A percentile compares a stretch with the other conserved stretches of the same genome.
phyloP scores from a whole-genome alignment of 805 yeast species.

The Wickerhamomyces sydowiorum region DNA sequence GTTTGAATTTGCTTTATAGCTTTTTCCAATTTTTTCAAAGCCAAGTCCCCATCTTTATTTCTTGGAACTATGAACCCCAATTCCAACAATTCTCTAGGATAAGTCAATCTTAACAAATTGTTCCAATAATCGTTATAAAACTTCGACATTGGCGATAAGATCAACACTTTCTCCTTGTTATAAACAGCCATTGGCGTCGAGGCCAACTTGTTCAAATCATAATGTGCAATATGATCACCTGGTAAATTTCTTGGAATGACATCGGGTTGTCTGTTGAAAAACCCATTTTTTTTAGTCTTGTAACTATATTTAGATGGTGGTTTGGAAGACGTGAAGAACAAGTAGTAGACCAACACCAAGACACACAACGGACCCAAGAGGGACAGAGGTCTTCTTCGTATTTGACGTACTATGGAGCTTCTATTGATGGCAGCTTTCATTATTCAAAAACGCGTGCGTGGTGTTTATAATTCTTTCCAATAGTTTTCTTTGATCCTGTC shows the following conservation, averaged over 20 bases:
- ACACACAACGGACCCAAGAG: slow-evolving; percentile 41
- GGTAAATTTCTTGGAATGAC: slow-evolving; percentile 58
- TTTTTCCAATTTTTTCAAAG: slow-evolving; percentile 62
- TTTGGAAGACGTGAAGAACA: slow-evolving; percentile 32
- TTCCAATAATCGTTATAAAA: slow-evolving; percentile 87
- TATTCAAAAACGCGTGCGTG: background rate
- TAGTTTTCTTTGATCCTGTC: too few species aligned
- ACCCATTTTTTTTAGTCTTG: slow-evolving; percentile 20
- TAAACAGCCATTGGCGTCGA: slow-evolving; percentile 66
- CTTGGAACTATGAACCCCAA: slow-evolving; percentile 91
- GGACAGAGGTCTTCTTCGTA: slow-evolving; percentile 56
- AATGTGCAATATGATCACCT: slow-evolving; percentile 72
- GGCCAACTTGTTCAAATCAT: slow-evolving; percentile 74
- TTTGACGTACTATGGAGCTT: slow-evolving; percentile 37
- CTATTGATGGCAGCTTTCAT: slow-evolving; percentile 22
- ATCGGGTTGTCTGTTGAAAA: slow-evolving; percentile 41
- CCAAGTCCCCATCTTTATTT: slow-evolving; percentile 72
- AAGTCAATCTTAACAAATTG: slow-evolving; percentile 65
- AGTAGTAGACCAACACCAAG: slow-evolving; percentile 34
- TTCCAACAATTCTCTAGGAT: slow-evolving; percentile 81
- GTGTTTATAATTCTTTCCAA: too few species aligned
- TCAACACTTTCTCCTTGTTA: slow-evolving; percentile 76
- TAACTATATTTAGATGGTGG: slow-evolving; percentile 21
- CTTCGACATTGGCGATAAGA: slow-evolving; percentile 85
- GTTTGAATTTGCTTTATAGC: slow-evolving; percentile 72